Conservation (phyloP, 192 early-diverging fungal genomes). For the Coemansia sp. region DNA sequence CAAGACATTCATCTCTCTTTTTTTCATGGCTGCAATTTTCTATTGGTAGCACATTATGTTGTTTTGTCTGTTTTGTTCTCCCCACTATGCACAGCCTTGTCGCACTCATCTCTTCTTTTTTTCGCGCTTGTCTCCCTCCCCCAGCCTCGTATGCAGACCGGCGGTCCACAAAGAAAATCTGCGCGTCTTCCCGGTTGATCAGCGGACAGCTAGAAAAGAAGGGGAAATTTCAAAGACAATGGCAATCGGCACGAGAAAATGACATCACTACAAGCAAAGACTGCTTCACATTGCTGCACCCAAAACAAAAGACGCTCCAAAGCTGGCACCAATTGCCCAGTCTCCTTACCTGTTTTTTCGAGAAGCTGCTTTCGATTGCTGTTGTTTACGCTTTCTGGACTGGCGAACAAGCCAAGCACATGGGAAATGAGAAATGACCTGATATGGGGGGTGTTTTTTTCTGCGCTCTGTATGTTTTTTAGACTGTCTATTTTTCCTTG, state of each 20-base stretch:
- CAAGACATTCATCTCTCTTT: not conserved
- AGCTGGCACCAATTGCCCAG: not conserved
- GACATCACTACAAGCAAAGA: conserved; percentile 2
- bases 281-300: not conserved
- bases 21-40: not conserved
- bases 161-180: conserved; percentile 2
- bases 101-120: not conserved
- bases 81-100: not conserved
- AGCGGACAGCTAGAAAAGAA: not conserved
- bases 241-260: conserved; percentile 4
- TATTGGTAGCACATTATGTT: no score
- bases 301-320: not conserved
- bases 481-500: not conserved
- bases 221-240: not conserved
- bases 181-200: conserved; percentile 3
- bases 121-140: not conserved
- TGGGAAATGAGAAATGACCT: conserved; percentile 9
- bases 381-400: not conserved
- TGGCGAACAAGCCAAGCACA: conserved; percentile 2
- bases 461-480: not conserved
- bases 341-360: not conserved
- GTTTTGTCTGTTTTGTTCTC: not conserved
- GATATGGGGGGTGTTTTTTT: not conserved
- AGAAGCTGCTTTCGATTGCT: not conserved
- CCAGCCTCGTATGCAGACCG: conserved; percentile 4